Conservation (phyloP, 768 basidiomycete genomes). For the Termitomyces sp. region DNA sequence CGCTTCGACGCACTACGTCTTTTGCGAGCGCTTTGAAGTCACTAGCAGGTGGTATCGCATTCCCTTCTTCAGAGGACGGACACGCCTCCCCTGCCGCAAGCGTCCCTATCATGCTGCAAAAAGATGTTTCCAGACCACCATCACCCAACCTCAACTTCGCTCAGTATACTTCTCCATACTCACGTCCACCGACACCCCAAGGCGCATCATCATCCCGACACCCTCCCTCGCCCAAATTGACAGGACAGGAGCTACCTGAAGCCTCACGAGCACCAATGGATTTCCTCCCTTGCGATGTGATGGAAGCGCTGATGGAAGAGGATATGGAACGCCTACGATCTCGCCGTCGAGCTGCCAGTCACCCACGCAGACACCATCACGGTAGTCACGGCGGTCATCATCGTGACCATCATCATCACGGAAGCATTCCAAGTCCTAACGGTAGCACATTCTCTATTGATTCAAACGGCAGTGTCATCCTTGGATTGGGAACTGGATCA, state of each 20-base stretch:
- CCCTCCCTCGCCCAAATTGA: slow-evolving; percentile 20
- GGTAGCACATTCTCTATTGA: slow-evolving; percentile 77
- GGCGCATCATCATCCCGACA: slow-evolving; percentile 14
- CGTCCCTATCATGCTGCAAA: slow-evolving; percentile 18
- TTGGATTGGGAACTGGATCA: slow-evolving; percentile 74
- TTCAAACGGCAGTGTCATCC: slow-evolving; percentile 59
- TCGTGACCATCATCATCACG: slow-evolving; percentile 23
- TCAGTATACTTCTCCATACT: slow-evolving; percentile 74
- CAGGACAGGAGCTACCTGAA: slow-evolving; percentile 24
- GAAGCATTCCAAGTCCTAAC: slow-evolving; percentile 58
- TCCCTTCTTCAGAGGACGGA: slow-evolving; percentile 58
- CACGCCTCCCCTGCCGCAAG: slow-evolving; percentile 27
- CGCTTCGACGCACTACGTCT: slow-evolving; percentile 72
- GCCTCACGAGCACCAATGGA: slow-evolving; percentile 33
- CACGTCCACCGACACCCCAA: slow-evolving; percentile 42
- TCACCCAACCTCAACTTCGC: slow-evolving; percentile 77
- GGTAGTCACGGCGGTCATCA: neutral
- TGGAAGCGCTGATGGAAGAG: slow-evolving; percentile 87
- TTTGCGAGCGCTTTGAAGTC: slow-evolving; percentile 73
- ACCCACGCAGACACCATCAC: slow-evolving; percentile 37
- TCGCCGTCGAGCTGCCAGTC: slow-evolving; percentile 42
- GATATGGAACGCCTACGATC: slow-evolving; percentile 89
- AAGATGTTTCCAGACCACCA: slow-evolving; percentile 60
- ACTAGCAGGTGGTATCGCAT: slow-evolving; percentile 64
- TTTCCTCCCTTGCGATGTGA: slow-evolving; percentile 71